These are phyloP conservation scores for Blastobotrys peoriensis DNA, from an alignment of 805 yeast species.

Conservation along the genomic window DNA sequence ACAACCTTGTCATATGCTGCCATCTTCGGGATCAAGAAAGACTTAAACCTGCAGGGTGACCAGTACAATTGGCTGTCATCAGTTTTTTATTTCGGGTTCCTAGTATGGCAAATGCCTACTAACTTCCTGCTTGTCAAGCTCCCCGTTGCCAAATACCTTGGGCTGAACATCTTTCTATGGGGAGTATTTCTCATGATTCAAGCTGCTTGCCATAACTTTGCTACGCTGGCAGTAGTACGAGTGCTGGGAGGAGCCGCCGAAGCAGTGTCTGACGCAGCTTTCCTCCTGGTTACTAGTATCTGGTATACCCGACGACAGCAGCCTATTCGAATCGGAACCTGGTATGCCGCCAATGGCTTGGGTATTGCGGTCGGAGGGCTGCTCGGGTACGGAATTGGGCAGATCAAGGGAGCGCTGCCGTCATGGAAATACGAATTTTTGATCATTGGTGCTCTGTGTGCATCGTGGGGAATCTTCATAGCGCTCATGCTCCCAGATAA, in stretches of 20 bases:
- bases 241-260: constrained; percentile 17
- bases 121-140: constrained; percentile 31
- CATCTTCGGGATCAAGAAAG: constrained; percentile 43
- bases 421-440: constrained; percentile 61
- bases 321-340: constrained; percentile 44
- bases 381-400: constrained; percentile 21
- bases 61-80: constrained; percentile 42
- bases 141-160: constrained; percentile 20
- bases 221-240: constrained; percentile 12
- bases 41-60: constrained; percentile 34
- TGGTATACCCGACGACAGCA: constrained; percentile 45
- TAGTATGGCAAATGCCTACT: constrained; percentile 42
- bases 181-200: constrained; percentile 16
- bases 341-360: constrained; percentile 30
- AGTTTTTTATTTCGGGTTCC: constrained; percentile 42
- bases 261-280: constrained; percentile 37
- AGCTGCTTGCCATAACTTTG: constrained; percentile 15
- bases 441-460: constrained; percentile 53
- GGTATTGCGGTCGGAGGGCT: constrained; percentile 27
- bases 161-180: constrained; percentile 16
- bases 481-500: constrained; percentile 49
- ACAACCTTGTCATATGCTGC: constrained; percentile 46
- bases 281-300: constrained; percentile 54
- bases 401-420: constrained; percentile 25
- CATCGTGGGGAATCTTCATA: constrained; percentile 44